phyloP scores from a whole-genome alignment of 768 basidiomycete genomes.

The Auriscalpium vulgare region DNA sequence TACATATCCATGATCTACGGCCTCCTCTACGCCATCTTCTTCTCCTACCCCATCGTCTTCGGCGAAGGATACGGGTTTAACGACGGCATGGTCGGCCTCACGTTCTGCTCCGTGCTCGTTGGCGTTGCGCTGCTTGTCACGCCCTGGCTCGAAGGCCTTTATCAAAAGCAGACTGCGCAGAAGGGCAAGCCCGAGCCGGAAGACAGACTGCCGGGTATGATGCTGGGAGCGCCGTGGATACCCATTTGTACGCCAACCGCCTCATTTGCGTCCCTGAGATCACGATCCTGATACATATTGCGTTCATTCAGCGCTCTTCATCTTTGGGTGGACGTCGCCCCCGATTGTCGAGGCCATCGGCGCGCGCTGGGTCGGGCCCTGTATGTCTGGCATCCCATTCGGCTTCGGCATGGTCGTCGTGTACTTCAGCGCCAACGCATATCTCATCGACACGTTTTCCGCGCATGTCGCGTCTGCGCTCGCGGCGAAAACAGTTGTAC shows the following conservation, averaged over 20 bases:
- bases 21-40: constrained; percentile 29
- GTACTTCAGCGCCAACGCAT: constrained; percentile 33
- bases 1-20: constrained; percentile 38
- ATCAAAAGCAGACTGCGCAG: constrained; percentile 24
- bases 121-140: constrained; percentile 27
- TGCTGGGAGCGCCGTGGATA: constrained; percentile 30
- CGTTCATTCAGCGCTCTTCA: constrained; percentile 25
- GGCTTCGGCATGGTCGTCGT: constrained; percentile 31
- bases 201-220: constrained; percentile 31
- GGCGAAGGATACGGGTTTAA: constrained; percentile 11
- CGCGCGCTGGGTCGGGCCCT: constrained; percentile 30
- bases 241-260: constrained; percentile 15
- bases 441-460: constrained; percentile 54
- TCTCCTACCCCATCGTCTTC: constrained; percentile 31
- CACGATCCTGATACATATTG: neutral
- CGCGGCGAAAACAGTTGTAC: constrained; percentile 30
- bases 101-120: constrained; percentile 32
- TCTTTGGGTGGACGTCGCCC: constrained; percentile 35
- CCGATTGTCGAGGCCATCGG: constrained; percentile 26
- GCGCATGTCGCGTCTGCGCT: constrained; percentile 48
- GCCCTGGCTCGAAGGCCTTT: constrained; percentile 27
- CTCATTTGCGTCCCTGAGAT: neutral
- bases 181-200: constrained; percentile 33
- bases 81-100: constrained; percentile 29
- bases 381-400: constrained; percentile 28